These are phyloP conservation scores for Verticillium dahliae DNA, from an alignment of 2,329 filamentous ascomycete genomes.

Conservation along the genomic window DNA sequence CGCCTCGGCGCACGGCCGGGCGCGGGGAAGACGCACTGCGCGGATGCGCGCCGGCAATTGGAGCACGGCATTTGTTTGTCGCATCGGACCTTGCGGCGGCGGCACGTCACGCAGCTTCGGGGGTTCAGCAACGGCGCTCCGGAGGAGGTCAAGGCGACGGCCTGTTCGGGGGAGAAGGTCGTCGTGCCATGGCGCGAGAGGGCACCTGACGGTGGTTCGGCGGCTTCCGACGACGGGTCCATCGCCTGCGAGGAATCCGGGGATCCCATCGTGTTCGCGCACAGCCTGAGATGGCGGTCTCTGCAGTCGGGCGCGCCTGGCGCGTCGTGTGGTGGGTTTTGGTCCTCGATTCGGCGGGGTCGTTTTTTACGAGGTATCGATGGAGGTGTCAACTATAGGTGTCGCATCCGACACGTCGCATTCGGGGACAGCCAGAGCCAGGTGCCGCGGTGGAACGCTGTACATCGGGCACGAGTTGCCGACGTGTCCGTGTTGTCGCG, in stretches of 20 bases:
- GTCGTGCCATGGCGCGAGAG: neutral
- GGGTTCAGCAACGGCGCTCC: constrained; percentile 33
- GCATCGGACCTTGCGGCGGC: constrained; percentile 64
- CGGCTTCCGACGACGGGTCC: neutral
- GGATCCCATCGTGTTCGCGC: neutral
- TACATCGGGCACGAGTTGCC: too few relatives aligned
- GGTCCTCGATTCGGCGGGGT: too few relatives aligned
- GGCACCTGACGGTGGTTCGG: neutral
- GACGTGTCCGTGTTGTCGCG: too few relatives aligned
- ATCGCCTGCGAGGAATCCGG: neutral
- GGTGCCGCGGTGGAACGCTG: neutral
- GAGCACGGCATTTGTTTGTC: constrained; percentile 72
- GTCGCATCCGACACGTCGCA: too few relatives aligned
- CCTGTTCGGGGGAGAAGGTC: constrained; percentile 10
- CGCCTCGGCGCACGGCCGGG: constrained; percentile 67
- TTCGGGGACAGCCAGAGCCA: too few relatives aligned
- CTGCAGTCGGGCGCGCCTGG: neutral
- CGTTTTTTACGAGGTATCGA: too few relatives aligned
- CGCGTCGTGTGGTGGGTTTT: too few relatives aligned
- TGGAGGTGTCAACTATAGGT: too few relatives aligned
- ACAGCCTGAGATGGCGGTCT: neutral
- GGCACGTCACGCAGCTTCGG: constrained; percentile 43
- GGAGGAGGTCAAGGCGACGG: constrained; percentile 9
- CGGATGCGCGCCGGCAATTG: constrained; percentile 65
- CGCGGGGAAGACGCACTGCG: constrained; percentile 68